phyloP scores from a whole-genome alignment of 768 basidiomycete genomes.

The Mycena vitilis region DNA sequence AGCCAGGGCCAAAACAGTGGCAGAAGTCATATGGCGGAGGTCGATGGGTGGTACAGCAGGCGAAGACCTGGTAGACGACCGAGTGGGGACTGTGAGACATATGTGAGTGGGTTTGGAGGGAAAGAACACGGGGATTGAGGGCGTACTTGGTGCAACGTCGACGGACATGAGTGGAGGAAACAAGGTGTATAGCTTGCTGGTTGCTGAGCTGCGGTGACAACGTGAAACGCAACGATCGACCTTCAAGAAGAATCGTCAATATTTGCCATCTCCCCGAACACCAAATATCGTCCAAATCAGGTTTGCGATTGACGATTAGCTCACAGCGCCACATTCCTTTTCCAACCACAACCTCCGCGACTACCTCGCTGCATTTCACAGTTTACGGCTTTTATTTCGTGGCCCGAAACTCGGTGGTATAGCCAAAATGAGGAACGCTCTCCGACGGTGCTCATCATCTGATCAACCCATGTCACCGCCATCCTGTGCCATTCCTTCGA shows the following conservation, averaged over 20 bases:
- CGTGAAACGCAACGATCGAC: slow-evolving; percentile 22
- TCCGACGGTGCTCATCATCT: no score
- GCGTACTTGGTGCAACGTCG: slow-evolving; percentile 20
- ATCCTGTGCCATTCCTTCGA: no score
- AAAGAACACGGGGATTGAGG: background rate
- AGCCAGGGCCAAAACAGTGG: slow-evolving; percentile 53
- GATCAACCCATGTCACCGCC: no score
- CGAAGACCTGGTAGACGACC: slow-evolving; percentile 31
- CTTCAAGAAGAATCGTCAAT: slow-evolving; percentile 6
- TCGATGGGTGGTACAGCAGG: slow-evolving; percentile 53
- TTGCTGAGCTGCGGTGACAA: slow-evolving; percentile 7
- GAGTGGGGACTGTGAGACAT: slow-evolving; percentile 10
- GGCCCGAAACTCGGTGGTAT: background rate
- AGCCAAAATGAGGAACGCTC: no score
- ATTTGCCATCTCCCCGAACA: slow-evolving; percentile 11
- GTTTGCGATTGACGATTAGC: background rate
- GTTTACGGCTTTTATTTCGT: background rate
- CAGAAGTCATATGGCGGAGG: slow-evolving; percentile 68
- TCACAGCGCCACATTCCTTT: background rate
- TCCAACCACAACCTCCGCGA: background rate
- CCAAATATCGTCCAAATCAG: slow-evolving; percentile 5
- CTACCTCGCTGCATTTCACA: background rate
- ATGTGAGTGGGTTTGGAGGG: slow-evolving; percentile 1
- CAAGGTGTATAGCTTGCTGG: background rate
- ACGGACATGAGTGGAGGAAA: slow-evolving; percentile 26